These are phyloP conservation scores for Porodaedalea pini DNA, from an alignment of 1,284 basidiomycete species.

Conservation along the genomic window DNA sequence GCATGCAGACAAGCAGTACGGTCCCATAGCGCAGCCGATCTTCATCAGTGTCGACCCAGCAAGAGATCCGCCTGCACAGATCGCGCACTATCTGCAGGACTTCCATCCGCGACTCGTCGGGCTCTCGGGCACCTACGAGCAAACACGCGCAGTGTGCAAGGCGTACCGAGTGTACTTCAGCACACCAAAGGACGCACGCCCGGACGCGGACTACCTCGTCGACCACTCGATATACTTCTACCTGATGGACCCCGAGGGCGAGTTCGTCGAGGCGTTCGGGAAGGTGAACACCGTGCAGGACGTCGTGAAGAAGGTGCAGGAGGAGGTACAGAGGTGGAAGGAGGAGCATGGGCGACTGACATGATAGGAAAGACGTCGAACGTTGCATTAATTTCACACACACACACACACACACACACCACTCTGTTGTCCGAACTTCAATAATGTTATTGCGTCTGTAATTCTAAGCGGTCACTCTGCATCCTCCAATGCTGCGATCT, in stretches of 20 bases:
- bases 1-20: slow-evolving; percentile 60
- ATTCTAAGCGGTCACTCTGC: slow-evolving; percentile 24
- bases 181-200: slow-evolving; percentile 87
- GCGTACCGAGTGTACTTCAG: slow-evolving; percentile 98
- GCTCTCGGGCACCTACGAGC: slow-evolving; percentile 83
- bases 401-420: slow-evolving; percentile 2
- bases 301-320: slow-evolving; percentile 58
- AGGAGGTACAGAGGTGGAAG: slow-evolving; percentile 58
- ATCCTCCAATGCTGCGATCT: slow-evolving; percentile 58
- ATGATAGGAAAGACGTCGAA: slow-evolving; percentile 21
- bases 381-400: not conserved
- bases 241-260: slow-evolving; percentile 93
- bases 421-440: not conserved
- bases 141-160: slow-evolving; percentile 87
- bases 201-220: slow-evolving; percentile 90
- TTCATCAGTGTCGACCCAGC: slow-evolving; percentile 98
- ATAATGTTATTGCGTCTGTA: slow-evolving; percentile 4
- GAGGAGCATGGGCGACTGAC: slow-evolving; percentile 35
- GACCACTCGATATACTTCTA: slow-evolving; percentile 98
- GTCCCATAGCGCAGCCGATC: slow-evolving; percentile 71
- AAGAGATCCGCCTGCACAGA: slow-evolving; percentile 70
- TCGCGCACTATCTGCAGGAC: slow-evolving; percentile 65
- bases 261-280: slow-evolving; percentile 97
- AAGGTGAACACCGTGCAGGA: slow-evolving; percentile 74
- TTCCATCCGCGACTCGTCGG: slow-evolving; percentile 92